Base-by-base conservation (phyloP, 2,329 filamentous ascomycete species). In the Pseudopyricularia javanii region DNA sequence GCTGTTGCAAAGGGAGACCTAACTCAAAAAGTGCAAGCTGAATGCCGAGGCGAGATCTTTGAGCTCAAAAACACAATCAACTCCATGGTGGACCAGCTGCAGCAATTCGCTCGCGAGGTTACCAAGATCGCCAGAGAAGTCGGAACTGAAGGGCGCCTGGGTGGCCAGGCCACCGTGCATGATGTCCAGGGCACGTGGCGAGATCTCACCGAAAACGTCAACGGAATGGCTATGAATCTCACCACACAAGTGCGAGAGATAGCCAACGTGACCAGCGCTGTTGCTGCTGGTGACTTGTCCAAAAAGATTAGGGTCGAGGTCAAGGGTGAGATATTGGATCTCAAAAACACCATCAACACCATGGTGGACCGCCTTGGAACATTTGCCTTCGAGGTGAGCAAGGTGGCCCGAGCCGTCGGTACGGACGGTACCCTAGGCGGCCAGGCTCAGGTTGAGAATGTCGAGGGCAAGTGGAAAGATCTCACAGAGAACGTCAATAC, bases 41-140 rank as follows among this genome's bases (percentile, higher is more conserved):
- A 88, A 63, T 91, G 87, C 70, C 86, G 84, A 72, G 94, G 86
- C 68, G 93, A 91, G 76, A 97, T 91, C 63, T 86, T 83, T 65
- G 89, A 88, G 72, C 85, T 98, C 64, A 98, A 98, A 71, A 91
- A 90, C 55, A 97, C 93, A 48, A 98, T 97, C 74, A 98, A 98
- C 71, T 93, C 88, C 66, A 98, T 98, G 91, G 91, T 98, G 59
- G 93, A 96, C 67, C 93, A 96, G 68, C 75, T 98, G 54, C 89
- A 95, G 64, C 91, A 96, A 64, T 97, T 97, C 65, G 93, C 93
- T 9, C 87, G 90, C 64, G 91, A 97, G 72, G 93, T 98, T 61
- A 97, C 91, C 35, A 94, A 93, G 69, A 87, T 98, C 63, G 91
- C 91, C 35, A 86, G 89, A 66, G 91, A 97, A 69, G 93, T 97